A percentile compares a stretch with the other conserved stretches of the same genome.
Evolutionary conservation across 2,329 filamentous ascomycete species (phyloP).

Genomic region (Biscogniauxia mediterranea): DNA sequence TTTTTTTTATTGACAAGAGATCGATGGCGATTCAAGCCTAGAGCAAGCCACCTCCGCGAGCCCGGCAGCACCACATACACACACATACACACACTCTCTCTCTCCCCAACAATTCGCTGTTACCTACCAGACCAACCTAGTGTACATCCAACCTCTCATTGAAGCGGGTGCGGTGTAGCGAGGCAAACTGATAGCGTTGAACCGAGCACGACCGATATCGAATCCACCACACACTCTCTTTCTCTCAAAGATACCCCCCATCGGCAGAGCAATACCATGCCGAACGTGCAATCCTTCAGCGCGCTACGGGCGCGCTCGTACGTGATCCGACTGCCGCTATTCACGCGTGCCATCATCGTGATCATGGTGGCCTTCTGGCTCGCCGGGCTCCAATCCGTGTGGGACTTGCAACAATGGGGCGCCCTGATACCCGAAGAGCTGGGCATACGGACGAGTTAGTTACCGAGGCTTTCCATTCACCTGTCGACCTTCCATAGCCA

Average conservation of each 20-base stretch:
- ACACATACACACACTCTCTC: neutral
- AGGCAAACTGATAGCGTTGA: neutral
- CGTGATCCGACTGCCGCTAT: slow-evolving; percentile 79
- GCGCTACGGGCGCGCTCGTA: slow-evolving; percentile 75
- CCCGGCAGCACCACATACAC: slow-evolving; percentile 6
- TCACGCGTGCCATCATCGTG: slow-evolving; percentile 70
- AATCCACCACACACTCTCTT: neutral
- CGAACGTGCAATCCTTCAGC: slow-evolving; percentile 57
- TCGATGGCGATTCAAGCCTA: slow-evolving; percentile 16
- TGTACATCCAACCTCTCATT: neutral
- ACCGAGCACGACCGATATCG: neutral
- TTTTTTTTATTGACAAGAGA: slow-evolving; percentile 1
- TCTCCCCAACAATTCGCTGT: slow-evolving; percentile 5
- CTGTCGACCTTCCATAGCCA: neutral
- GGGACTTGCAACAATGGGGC: slow-evolving; percentile 75
- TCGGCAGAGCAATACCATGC: slow-evolving; percentile 26
- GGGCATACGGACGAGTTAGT: slow-evolving; percentile 67
- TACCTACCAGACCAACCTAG: neutral
- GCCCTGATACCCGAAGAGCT: slow-evolving; percentile 76
- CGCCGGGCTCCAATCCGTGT: slow-evolving; percentile 65
- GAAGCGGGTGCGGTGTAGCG: neutral
- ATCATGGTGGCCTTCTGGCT: slow-evolving; percentile 70
- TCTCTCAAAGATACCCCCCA: neutral
- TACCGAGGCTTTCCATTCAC: slow-evolving; percentile 9
- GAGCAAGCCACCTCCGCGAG: slow-evolving; percentile 10